Evolutionary conservation across 1,284 basidiomycete genomes (phyloP).

Genomic region (Sporisorium graminicola): DNA sequence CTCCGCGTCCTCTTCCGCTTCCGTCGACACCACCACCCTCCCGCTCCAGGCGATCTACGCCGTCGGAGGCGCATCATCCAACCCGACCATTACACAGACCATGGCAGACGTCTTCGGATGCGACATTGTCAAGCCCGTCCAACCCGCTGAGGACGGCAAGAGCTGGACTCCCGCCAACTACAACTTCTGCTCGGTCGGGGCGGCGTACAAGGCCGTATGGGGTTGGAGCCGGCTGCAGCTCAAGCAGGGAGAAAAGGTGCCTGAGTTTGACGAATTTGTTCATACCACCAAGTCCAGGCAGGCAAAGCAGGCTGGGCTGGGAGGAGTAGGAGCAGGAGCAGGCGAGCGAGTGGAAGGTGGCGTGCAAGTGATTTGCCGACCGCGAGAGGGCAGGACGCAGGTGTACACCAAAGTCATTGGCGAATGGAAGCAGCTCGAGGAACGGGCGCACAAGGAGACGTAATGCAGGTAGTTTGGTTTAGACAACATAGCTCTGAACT

Average conservation of each 20-base stretch:
- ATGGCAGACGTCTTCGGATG: conserved; percentile 81
- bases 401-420: conserved; percentile 35
- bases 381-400: conserved; percentile 22
- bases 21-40: conserved; percentile 17
- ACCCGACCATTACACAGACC: conserved; percentile 80
- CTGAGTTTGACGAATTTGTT: conserved; percentile 53
- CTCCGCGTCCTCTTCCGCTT: conserved; percentile 5
- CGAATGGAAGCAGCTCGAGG: conserved; percentile 48
- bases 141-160: conserved; percentile 39
- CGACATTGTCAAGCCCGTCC: conserved; percentile 56
- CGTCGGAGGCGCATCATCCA: conserved; percentile 84
- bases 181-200: conserved; percentile 67
- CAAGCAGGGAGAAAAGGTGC: conserved; percentile 3
- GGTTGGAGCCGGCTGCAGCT: conserved; percentile 43
- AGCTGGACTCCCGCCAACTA: conserved; percentile 46
- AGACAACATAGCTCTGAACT: conserved; percentile 35
- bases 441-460: conserved; percentile 23
- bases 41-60: conserved; percentile 78
- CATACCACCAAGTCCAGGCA: conserved; percentile 31
- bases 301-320: conserved; percentile 16
- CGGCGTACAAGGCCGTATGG: conserved; percentile 67
- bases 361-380: conserved; percentile 41
- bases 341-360: conserved; percentile 27
- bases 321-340: not conserved
- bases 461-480: not conserved